These are phyloP conservation scores for Juncus inflexus DNA, from an alignment of 176 grass and related monocot genomes.

Conservation along the genomic window DNA sequence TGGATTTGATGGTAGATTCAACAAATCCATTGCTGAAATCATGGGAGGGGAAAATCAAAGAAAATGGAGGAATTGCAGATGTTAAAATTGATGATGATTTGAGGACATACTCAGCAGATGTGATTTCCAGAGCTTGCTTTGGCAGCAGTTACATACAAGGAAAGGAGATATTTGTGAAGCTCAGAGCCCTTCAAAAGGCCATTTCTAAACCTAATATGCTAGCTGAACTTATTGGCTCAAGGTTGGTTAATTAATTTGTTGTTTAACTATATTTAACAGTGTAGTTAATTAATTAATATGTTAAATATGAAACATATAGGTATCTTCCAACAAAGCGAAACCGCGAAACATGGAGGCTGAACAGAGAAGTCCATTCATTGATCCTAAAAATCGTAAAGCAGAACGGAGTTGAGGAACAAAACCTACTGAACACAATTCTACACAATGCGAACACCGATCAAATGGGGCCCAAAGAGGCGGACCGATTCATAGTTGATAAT, in stretches of 20 bases:
- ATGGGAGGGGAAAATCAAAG: constrained; percentile 59
- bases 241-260: constrained; percentile 31
- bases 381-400: constrained; percentile 71
- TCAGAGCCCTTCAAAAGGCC: constrained; percentile 71
- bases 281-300: constrained; percentile 1
- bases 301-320: constrained; percentile 24
- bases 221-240: constrained; percentile 82
- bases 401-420: constrained; percentile 45
- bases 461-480: constrained; percentile 34
- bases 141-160: constrained; percentile 89
- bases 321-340: constrained; percentile 55
- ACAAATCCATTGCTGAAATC: constrained; percentile 48
- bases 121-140: constrained; percentile 87
- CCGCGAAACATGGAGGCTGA: constrained; percentile 63
- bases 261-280: neutral
- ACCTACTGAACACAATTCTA: constrained; percentile 69
- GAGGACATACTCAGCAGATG: constrained; percentile 81
- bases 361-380: constrained; percentile 59
- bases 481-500: constrained; percentile 91
- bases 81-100: constrained; percentile 87
- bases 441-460: constrained; percentile 45
- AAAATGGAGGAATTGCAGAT: constrained; percentile 43
- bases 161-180: constrained; percentile 80
- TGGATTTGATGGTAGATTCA: constrained; percentile 95
- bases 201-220: constrained; percentile 75